These are phyloP conservation scores for Polyporus tsugae DNA, from an alignment of 1,284 basidiomycete genomes.

Conservation along the genomic window DNA sequence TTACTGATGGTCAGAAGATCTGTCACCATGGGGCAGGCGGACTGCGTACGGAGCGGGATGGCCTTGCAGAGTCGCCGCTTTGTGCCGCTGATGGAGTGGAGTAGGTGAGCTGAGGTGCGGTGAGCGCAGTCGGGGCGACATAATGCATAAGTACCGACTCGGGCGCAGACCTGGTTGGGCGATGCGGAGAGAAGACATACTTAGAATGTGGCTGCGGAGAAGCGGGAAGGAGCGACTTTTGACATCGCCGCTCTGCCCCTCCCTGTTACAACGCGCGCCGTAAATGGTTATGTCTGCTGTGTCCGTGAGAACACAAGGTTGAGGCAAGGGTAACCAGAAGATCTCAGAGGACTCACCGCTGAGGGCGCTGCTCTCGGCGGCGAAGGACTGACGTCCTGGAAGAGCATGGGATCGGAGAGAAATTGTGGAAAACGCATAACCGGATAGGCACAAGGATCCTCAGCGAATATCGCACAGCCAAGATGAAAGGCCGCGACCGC, in stretches of 20 bases:
- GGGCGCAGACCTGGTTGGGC: not conserved
- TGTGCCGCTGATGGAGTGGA: not conserved
- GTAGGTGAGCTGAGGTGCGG: slow-evolving; percentile 19
- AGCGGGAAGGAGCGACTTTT: not conserved
- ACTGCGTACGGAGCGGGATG: slow-evolving; percentile 5
- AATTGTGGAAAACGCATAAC: not conserved
- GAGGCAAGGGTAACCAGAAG: not conserved
- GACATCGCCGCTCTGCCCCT: not conserved
- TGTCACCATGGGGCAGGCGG: slow-evolving; percentile 24
- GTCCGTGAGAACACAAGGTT: not conserved
- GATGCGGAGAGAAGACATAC: not conserved
- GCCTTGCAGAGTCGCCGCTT: not conserved
- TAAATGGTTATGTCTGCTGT: too few relatives aligned
- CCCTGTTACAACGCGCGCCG: too few relatives aligned
- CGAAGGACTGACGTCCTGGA: not conserved
- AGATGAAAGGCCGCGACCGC: not conserved
- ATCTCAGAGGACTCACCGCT: not conserved
- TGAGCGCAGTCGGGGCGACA: not conserved
- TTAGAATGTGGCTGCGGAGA: not conserved
- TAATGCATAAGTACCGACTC: not conserved
- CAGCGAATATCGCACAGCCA: not conserved
- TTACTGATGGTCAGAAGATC: slow-evolving; percentile 8
- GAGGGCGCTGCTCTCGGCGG: not conserved
- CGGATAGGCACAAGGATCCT: not conserved
- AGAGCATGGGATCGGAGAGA: not conserved